Conservation (phyloP, 257 asterid species). For the Primulina eburnea region DNA sequence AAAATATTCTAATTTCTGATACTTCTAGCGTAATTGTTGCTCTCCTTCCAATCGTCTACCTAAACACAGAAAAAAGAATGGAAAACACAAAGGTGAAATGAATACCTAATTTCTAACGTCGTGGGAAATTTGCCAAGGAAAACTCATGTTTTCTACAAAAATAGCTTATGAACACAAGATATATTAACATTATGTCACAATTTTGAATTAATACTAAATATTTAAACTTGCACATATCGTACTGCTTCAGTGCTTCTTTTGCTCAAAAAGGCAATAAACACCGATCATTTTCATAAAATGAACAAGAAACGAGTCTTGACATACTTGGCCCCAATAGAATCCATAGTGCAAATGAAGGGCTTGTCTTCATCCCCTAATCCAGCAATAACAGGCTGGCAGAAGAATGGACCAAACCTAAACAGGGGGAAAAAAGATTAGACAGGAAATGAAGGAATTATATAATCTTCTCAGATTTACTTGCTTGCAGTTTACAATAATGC, state of each 20-base stretch:
- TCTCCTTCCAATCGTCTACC: not conserved
- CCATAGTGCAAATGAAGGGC: slow-evolving; percentile 99
- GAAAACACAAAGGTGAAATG: not conserved
- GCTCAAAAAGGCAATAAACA: not conserved
- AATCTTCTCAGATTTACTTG: slow-evolving; percentile 12
- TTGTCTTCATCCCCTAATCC: slow-evolving; percentile 88
- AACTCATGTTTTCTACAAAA: not conserved
- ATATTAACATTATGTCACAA: not conserved
- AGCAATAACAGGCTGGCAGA: slow-evolving; percentile 96
- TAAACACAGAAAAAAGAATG: not conserved
- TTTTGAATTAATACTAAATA: not conserved
- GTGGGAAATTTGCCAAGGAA: not conserved
- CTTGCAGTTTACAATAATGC: not conserved
- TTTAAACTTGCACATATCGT: not conserved
- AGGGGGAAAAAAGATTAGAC: not conserved
- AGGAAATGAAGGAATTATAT: not conserved
- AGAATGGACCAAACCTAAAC: slow-evolving; percentile 91
- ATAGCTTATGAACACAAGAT: not conserved
- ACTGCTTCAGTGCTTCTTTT: too few relatives aligned
- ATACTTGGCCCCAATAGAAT: slow-evolving; percentile 92
- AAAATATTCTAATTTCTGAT: too few relatives aligned
- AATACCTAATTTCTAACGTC: not conserved
- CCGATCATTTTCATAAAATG: not conserved
- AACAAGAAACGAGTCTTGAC: slow-evolving; percentile 25
- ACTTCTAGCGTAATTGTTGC: not conserved